Percentiles rank a stretch among this genome's conserved stretches.
phyloP scores from a whole-genome alignment of 208 protist species.

The Leishmania major region DNA sequence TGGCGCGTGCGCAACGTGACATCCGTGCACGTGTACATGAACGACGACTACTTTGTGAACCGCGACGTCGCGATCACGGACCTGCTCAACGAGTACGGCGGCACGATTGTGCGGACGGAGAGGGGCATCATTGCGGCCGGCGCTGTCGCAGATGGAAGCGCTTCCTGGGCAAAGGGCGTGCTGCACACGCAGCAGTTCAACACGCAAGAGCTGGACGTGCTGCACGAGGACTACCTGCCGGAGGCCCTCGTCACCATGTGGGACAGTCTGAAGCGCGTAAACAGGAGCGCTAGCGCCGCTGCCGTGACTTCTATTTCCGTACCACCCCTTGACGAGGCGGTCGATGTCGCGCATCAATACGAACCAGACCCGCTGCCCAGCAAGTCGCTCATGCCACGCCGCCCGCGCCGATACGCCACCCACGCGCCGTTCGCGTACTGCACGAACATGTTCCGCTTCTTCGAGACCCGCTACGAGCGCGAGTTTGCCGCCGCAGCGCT shows the following conservation, averaged over 20 bases:
- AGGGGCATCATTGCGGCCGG: background rate
- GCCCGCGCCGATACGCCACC: slow-evolving; percentile 42
- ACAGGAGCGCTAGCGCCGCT: background rate
- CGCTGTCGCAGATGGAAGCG: background rate
- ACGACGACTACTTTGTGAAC: too few relatives aligned
- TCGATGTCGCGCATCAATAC: slow-evolving; percentile 4
- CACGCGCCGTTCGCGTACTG: slow-evolving; percentile 78
- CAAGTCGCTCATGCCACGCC: background rate
- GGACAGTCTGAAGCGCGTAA: background rate
- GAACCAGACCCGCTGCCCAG: background rate
- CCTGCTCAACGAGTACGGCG: slow-evolving; percentile 64
- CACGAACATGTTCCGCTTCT: slow-evolving; percentile 51
- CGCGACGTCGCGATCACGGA: slow-evolving; percentile 53
- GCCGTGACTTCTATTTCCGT: background rate
- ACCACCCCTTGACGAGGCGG: background rate
- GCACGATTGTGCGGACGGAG: slow-evolving; percentile 64
- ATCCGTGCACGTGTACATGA: too few relatives aligned
- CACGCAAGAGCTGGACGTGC: slow-evolving; percentile 42
- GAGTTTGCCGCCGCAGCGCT: slow-evolving; percentile 36
- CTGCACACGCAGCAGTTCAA: slow-evolving; percentile 45
- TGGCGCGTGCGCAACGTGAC: too few relatives aligned
- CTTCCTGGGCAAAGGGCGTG: slow-evolving; percentile 39
- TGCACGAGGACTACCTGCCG: slow-evolving; percentile 24
- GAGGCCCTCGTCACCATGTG: slow-evolving; percentile 13
- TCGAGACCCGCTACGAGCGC: slow-evolving; percentile 41